Conservation (phyloP, 768 basidiomycete species). For the Panellus pusillus region DNA sequence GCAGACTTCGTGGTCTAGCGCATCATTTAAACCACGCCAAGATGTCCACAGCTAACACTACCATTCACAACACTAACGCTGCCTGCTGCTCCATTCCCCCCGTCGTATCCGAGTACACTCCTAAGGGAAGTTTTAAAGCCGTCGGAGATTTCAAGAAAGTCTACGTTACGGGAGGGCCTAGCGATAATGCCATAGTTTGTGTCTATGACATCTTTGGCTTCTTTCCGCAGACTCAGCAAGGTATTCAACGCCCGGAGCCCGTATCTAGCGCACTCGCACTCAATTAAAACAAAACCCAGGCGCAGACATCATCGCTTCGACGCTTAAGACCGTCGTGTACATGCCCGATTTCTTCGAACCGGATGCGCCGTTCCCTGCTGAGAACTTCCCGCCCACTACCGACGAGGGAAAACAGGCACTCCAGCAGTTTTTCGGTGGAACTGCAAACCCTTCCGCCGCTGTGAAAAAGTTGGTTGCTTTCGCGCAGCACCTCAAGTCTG, state of each 20-base stretch:
- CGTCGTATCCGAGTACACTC: constrained; percentile 51
- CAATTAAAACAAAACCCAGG: constrained; percentile 16
- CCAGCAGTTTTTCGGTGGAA: constrained; percentile 58
- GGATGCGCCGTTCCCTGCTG: constrained; percentile 45
- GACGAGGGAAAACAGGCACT: constrained; percentile 51
- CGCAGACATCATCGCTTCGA: constrained; percentile 58
- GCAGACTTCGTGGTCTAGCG: constrained; percentile 37
- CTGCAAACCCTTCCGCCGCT: constrained; percentile 42
- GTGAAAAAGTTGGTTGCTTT: constrained; percentile 44
- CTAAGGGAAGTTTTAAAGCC: constrained; percentile 39
- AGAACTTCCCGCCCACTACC: constrained; percentile 54
- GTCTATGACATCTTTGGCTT: constrained; percentile 69
- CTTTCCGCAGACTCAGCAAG: constrained; percentile 66
- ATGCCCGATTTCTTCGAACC: constrained; percentile 71
- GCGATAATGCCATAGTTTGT: constrained; percentile 53
- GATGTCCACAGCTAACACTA: constrained; percentile 32
- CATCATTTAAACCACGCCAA: constrained; percentile 37
- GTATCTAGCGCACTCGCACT: too few relatives aligned
- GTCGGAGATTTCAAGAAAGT: constrained; percentile 51
- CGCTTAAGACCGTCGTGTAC: constrained; percentile 53
- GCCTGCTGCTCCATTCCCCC: constrained; percentile 60
- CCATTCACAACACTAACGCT: constrained; percentile 39
- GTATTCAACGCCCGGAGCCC: constrained; percentile 54
- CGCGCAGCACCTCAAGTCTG: constrained; percentile 39
- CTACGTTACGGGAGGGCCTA: constrained; percentile 49